A percentile compares a stretch with the other conserved stretches of the same genome.
These are phyloP conservation scores for Huntiella savannae DNA, from an alignment of 2,329 filamentous ascomycete genomes.

Conservation along the genomic window DNA sequence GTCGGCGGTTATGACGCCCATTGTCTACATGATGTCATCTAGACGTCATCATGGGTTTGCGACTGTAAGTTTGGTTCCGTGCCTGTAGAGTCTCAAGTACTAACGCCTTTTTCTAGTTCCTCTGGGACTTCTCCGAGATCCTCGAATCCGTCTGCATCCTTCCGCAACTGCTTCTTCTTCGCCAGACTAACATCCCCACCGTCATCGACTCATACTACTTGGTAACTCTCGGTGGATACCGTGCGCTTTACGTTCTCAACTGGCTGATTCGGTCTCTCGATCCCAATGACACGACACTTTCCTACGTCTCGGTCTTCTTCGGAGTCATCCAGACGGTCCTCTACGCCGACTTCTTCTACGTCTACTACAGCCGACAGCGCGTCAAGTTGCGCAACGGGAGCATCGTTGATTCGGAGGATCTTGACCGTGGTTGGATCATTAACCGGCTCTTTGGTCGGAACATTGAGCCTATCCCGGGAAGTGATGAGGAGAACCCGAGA, in stretches of 20 bases:
- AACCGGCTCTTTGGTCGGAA: slow-evolving; percentile 53
- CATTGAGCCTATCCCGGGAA: slow-evolving; percentile 23
- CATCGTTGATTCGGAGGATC: slow-evolving; percentile 75
- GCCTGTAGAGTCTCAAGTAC: not conserved
- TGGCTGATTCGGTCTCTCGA: slow-evolving; percentile 60
- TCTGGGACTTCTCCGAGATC: slow-evolving; percentile 78
- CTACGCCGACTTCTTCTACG: slow-evolving; percentile 90
- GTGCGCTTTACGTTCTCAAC: slow-evolving; percentile 75
- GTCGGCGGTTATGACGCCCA: slow-evolving; percentile 48
- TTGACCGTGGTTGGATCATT: slow-evolving; percentile 70
- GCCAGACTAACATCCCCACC: slow-evolving; percentile 87
- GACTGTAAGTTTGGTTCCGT: slow-evolving; percentile 23
- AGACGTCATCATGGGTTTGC: slow-evolving; percentile 18
- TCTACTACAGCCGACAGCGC: slow-evolving; percentile 82
- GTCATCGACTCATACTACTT: slow-evolving; percentile 97
- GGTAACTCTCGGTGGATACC: slow-evolving; percentile 68
- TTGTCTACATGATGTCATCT: slow-evolving; percentile 23
- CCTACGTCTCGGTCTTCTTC: slow-evolving; percentile 63
- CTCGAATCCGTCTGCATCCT: slow-evolving; percentile 83
- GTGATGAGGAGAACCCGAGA: slow-evolving; percentile 41
- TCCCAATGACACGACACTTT: slow-evolving; percentile 36
- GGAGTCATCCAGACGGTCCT: slow-evolving; percentile 76
- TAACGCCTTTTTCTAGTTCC: slow-evolving; percentile 31
- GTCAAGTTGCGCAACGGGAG: slow-evolving; percentile 83
- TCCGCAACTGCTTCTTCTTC: slow-evolving; percentile 75